Percentiles rank a stretch among this genome's conserved stretches.
These are phyloP conservation scores for Populus tremula DNA, from an alignment of 345 rosid species.

Conservation along the genomic window DNA sequence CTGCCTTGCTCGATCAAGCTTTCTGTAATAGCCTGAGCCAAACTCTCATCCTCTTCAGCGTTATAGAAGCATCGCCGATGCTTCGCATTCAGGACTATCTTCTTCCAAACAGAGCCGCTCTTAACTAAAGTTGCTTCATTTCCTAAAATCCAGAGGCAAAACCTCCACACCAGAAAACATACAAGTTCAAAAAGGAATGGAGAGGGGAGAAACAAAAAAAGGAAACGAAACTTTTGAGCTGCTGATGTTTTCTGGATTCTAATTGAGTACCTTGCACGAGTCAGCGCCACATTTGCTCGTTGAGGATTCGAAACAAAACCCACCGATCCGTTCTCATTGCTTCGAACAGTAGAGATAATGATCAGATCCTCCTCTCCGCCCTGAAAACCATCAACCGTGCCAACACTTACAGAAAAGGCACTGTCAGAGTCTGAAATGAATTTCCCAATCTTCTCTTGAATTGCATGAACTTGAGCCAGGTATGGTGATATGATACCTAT, in stretches of 20 bases:
- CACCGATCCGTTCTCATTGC: conserved; percentile 31
- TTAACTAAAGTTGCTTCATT: conserved; percentile 35
- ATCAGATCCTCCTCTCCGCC: conserved; percentile 49
- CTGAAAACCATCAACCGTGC: conserved; percentile 53
- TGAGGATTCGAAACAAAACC: conserved; percentile 34
- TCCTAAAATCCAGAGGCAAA: conserved; percentile 51
- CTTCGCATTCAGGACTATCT: conserved; percentile 39
- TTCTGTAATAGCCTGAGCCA: conserved; percentile 17
- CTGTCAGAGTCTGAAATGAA: neutral
- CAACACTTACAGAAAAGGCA: conserved; percentile 30
- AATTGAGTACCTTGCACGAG: conserved; percentile 37
- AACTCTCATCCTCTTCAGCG: conserved; percentile 36
- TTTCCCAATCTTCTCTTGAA: conserved; percentile 38
- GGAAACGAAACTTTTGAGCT: neutral
- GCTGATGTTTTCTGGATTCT: neutral
- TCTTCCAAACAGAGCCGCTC: conserved; percentile 36
- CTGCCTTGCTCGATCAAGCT: neutral
- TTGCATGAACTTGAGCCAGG: conserved; percentile 31
- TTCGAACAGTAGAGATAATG: conserved; percentile 51
- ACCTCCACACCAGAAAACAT: conserved; percentile 13
- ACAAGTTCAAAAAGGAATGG: neutral
- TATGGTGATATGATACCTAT: conserved; percentile 26
- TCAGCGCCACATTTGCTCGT: conserved; percentile 17
- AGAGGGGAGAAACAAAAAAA: neutral
- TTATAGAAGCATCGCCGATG: conserved; percentile 29